Evolutionary conservation across 1,284 basidiomycete species (phyloP), one percentile per base, ranked within the genome.

Genomic region (Inonotus obliquus): DNA sequence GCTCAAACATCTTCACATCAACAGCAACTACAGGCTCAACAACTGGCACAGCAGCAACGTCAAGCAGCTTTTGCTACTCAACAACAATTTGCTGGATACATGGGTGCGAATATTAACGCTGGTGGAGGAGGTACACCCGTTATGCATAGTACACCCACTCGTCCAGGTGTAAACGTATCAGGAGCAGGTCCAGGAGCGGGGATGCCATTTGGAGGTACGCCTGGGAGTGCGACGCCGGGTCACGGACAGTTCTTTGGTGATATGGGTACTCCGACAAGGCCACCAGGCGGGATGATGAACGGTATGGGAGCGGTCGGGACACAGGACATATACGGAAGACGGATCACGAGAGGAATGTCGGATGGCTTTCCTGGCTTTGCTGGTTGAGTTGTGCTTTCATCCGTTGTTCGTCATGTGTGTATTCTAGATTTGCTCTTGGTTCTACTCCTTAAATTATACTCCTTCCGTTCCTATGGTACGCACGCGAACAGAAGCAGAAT

Each of bases 291-390:
- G 41, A 60, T 59, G 62, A 63, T 63, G 52, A 32, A 61, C 44
- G 62, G 59, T 27, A 54, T 27, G 38, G 37, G 5, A 49, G 17
- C 5, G 4, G 55, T 14, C 6, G 54, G 54, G n/a, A 61, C 62
- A 19, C 62, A 59, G 29, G 62, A 61, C 27, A 45, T 63, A 21
- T 63, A 63, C 45, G 62, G 59, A 45, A 54, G 63, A 21, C 32
- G 63, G 39, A 61, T 64, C 4, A 64, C 63, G 14, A 48, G 63
- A 17, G 59, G 60, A 41, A 64, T 64, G 63, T 51, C 48, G 11
- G 63, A 64, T 17, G 63, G 56, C 9, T 61, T 51, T 44, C 56
- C 53, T 47, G 60, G 56, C n/a, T 55, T 47, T 37, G 51, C 51
- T 35, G 29, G 29, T n/a, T 52, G 51, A 35, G n/a, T 17, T n/a